Base-by-base conservation (phyloP, 2,329 filamentous ascomycete species). In the Metarhizium brunneum region DNA sequence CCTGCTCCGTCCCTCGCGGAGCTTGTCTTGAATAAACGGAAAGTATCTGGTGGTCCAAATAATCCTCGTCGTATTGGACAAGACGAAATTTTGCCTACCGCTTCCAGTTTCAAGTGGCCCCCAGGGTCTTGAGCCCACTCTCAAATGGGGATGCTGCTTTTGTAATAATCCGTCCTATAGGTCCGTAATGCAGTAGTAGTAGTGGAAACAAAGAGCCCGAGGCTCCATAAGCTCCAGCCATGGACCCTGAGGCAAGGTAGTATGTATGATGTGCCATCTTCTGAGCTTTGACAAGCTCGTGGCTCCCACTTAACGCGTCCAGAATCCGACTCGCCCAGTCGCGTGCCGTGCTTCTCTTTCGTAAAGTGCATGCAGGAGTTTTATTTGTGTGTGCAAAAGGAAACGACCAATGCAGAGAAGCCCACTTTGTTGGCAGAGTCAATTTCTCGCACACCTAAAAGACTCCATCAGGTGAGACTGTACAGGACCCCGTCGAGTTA, bases 311-410 rank as follows among this genome's bases (percentile, higher is more conserved):
- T 50, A 18, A 50, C 48, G 48, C 48, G 30, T 13, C n/a, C 48
- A 30, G 20, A 10, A 49, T 38, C 14, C 35, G 47, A 25, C 18
- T 18, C 43, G 16, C 6, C 47, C 20, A 2, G 30, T 32, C 25
- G 47, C 47, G 47, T 20, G 47, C 7, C 51, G 40, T 16, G 51
- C 20, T n/a, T 29, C 42, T 53, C 36, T 5, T 54, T 49, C 32
- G 49, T 54, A 49, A 48, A 54, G 52, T 54, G 52, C 30, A 32
- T 54, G 45, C 52, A 54, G 38, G 13, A 13, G 13, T 13, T 36
- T 13, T 36, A 5, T 10, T 36, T 47, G 20, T 25, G 20, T 7
- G 20, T 48, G 20, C 20, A 48, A 20, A 47, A 47, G 43, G 11
- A 18, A 47, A 47, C n/a, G 7, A 4, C 18, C 8, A 25, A 20